phyloP scores from a whole-genome alignment of 1,284 basidiomycete species.

The Lentinula novae-zelandiae region DNA sequence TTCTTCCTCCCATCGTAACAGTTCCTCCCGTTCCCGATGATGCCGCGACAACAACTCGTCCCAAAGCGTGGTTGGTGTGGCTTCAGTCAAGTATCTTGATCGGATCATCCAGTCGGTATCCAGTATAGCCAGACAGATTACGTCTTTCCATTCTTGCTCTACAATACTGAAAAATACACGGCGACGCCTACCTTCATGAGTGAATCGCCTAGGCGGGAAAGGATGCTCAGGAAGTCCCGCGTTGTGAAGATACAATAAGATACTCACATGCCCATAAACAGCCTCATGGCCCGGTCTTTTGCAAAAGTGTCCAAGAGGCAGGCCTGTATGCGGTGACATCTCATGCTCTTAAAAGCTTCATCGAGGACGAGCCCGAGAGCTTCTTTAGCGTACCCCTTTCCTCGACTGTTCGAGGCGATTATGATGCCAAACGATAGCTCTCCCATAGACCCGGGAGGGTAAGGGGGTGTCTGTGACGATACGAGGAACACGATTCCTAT shows the following conservation, averaged over 20 bases:
- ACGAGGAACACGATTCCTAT: conserved; percentile 46
- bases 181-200: conserved; percentile 56
- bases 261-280: conserved; percentile 41
- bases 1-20: conserved; percentile 46
- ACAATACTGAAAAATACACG: conserved; percentile 43
- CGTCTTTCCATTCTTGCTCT: conserved; percentile 52
- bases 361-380: conserved; percentile 41
- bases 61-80: conserved; percentile 45
- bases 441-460: conserved; percentile 26
- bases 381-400: conserved; percentile 39
- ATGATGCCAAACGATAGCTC: conserved; percentile 53
- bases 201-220: conserved; percentile 39
- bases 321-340: conserved; percentile 55
- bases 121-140: conserved; percentile 54
- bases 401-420: conserved; percentile 31
- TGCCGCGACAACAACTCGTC: conserved; percentile 61
- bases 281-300: conserved; percentile 35
- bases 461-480: conserved; percentile 18
- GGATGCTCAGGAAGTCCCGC: background rate
- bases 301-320: conserved; percentile 38
- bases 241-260: background rate
- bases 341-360: conserved; percentile 43
- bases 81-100: conserved; percentile 12
- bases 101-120: conserved; percentile 58
- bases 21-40: conserved; percentile 51